Evolutionary conservation across 805 yeast species (phyloP).

Genomic region (Myxozyma geophila): DNA sequence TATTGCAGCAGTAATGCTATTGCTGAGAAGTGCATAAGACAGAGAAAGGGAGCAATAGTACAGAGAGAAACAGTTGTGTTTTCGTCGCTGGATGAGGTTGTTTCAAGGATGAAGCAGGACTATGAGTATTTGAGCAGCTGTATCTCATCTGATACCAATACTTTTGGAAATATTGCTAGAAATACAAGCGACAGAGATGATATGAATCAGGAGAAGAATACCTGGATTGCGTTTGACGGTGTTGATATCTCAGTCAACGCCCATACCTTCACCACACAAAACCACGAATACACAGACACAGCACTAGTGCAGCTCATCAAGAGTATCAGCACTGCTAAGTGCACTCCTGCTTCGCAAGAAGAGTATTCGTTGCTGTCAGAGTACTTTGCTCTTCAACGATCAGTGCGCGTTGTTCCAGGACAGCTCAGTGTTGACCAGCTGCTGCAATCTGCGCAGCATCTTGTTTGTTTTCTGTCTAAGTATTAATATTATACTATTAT

Average conservation of each 20-base stretch:
- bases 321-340: too few species aligned
- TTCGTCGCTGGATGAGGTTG: neutral
- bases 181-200: neutral
- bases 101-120: neutral
- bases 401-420: too few species aligned
- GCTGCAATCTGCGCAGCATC: neutral
- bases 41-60: neutral
- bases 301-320: too few species aligned
- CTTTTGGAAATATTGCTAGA: too few species aligned
- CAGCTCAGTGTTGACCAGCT: neutral
- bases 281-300: too few species aligned
- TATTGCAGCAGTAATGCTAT: constrained; percentile 1
- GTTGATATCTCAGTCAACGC: neutral
- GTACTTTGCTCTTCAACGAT: too few species aligned
- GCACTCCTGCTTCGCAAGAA: too few species aligned
- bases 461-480: neutral
- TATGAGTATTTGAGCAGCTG: neutral
- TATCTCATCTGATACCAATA: too few species aligned
- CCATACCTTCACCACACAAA: neutral
- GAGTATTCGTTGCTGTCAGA: too few species aligned
- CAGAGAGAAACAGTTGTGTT: neutral
- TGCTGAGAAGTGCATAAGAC: neutral
- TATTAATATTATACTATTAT: too few species aligned
- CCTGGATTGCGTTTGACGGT: neutral
- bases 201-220: neutral